Percentiles rank a stretch among this genome's conserved stretches.
phyloP scores from a whole-genome alignment of 2,329 filamentous ascomycete species.

The Aspergillus sp. region DNA sequence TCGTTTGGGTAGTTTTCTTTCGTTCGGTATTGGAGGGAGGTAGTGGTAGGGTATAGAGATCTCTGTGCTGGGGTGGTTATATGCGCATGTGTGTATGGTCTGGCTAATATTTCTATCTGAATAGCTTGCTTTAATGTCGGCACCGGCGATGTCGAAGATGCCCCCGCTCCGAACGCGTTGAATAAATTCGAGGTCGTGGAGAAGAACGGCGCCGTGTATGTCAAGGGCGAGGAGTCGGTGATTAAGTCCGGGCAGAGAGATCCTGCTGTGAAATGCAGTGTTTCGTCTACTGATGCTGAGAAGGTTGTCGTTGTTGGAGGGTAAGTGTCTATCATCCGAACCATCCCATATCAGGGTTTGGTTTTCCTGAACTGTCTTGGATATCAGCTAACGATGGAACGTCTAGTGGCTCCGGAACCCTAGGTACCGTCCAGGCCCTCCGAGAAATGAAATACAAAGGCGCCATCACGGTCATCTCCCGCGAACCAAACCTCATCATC shows the following conservation, averaged over 20 bases:
- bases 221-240: conserved; percentile 73
- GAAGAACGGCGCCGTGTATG: conserved; percentile 79
- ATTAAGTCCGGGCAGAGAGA: conserved; percentile 75
- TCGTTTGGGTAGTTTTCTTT: too few relatives aligned
- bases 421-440: conserved; percentile 79
- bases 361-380: too few relatives aligned
- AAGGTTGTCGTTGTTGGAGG: conserved; percentile 81
- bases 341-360: too few relatives aligned
- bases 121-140: conserved; percentile 86
- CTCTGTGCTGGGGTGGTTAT: not conserved
- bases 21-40: too few relatives aligned
- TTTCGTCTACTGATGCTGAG: conserved; percentile 45
- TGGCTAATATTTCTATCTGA: conserved; percentile 6
- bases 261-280: conserved; percentile 70
- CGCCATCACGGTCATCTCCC: conserved; percentile 76
- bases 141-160: conserved; percentile 92
- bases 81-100: not conserved
- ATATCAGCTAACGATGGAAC: too few relatives aligned
- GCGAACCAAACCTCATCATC: conserved; percentile 82
- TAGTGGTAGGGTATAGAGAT: too few relatives aligned
- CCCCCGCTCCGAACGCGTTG: conserved; percentile 84
- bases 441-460: conserved; percentile 79
- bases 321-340: conserved; percentile 34
- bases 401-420: conserved; percentile 70
- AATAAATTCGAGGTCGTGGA: conserved; percentile 78